Evolutionary conservation across 164 flowering plant genomes (phyloP).

Genomic region (Nymphaea thermarum): DNA sequence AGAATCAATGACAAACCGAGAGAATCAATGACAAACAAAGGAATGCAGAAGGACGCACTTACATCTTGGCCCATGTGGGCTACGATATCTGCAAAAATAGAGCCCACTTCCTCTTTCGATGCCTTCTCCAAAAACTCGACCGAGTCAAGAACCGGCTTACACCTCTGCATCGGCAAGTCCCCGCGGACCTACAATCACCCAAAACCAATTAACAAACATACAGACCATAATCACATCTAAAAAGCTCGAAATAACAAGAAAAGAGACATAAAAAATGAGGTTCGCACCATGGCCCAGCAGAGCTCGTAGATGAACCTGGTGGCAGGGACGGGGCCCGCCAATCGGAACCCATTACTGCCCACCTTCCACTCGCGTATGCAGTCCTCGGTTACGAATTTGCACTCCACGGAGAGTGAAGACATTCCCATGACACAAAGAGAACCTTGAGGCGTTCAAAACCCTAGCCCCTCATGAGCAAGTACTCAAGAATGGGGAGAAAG

Average conservation of each 20-base stretch:
- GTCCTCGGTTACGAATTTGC: constrained; percentile 54
- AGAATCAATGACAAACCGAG: no score
- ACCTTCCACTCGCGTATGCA: constrained; percentile 55
- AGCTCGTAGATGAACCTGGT: constrained; percentile 88
- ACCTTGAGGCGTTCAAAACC: background rate
- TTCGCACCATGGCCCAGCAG: constrained; percentile 52
- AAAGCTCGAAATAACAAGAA: background rate
- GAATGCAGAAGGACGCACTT: constrained; percentile 13
- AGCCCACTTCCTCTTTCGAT: constrained; percentile 42
- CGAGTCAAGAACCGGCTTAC: constrained; percentile 57
- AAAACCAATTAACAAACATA: background rate
- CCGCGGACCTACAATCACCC: constrained; percentile 53
- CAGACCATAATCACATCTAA: background rate
- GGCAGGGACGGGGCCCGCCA: constrained; percentile 42
- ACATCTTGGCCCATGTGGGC: constrained; percentile 94
- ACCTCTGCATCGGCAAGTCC: constrained; percentile 69
- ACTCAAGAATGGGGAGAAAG: background rate
- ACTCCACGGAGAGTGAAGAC: constrained; percentile 60
- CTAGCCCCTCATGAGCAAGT: background rate
- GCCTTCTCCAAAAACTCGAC: constrained; percentile 49
- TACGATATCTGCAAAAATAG: constrained; percentile 70
- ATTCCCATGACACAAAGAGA: constrained; percentile 10
- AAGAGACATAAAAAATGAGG: background rate
- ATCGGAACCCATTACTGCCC: constrained; percentile 35
- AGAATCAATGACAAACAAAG: no score